Evolutionary conservation across 1,284 basidiomycete species (phyloP), one percentile per base, ranked within the genome.

Genomic region (Kwoniella shivajii): DNA sequence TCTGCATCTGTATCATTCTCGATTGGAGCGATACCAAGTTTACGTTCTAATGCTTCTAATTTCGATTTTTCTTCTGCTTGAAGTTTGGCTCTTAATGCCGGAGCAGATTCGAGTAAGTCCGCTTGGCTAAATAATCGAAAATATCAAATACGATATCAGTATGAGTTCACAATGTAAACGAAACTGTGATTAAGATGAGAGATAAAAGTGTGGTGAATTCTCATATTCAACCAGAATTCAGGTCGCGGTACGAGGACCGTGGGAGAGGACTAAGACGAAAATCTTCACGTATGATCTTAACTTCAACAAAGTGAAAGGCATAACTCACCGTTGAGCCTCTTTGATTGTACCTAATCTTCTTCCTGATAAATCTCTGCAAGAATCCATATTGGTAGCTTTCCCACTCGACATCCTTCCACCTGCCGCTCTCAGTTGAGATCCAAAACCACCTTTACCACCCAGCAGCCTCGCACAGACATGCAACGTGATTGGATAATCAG

Each of bases 391-490:
- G 71, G 83, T 90, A 36, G 89, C 91, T 82, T 94, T 95, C 80
- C 92, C 88, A 65, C 88, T 89, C 69, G 90, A 92, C 96, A 99
- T 99, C 39, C 94, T 86, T 9, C 95, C 95, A 65, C 95, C 95
- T 20, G 94, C 93, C 0, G 96, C 95, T 73, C 95, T 86, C 62
- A 99, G 83, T 82, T 97, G 93, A 24, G 89, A 90, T 7, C 96
- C 95, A 73, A 99, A 99, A 49, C 95, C 95, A 71, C 96, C 95
- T 78, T 99, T 99, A 45, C 96, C 96, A 59, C 95, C 95, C 10
- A 82, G 82, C 10, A 95, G 74, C 30, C 87, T 62, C 13, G 78
- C 68, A 11, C 74, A 66, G n/a, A 81, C 60, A 24, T 74, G 59
- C 31, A 80, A 39, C 22, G 64, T 63, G 49, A 74, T 61, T 3